These are phyloP conservation scores for Acacia concinna DNA, from an alignment of 331 rosid species.

Conservation along the genomic window DNA sequence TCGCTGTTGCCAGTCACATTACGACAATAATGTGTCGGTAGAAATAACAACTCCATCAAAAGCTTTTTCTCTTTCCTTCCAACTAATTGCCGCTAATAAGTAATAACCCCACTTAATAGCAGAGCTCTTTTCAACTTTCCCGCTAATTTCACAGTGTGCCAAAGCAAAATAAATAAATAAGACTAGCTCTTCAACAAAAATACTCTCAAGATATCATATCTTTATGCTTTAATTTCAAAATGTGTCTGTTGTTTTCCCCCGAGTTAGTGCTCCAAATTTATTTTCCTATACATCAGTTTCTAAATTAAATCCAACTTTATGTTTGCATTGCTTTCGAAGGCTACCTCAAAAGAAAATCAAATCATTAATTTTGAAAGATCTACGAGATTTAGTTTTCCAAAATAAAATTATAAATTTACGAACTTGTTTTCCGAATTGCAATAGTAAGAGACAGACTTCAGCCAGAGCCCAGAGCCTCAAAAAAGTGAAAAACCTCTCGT, in stretches of 20 bases:
- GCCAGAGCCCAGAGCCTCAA: background rate
- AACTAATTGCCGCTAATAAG: background rate
- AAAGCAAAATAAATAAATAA: background rate
- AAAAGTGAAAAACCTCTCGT: slow-evolving; percentile 32
- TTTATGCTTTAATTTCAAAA: background rate
- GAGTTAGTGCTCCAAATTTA: background rate
- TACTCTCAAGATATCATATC: background rate
- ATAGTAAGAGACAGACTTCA: slow-evolving; percentile 32
- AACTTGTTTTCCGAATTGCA: background rate
- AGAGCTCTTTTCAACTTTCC: background rate
- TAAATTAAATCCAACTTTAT: background rate
- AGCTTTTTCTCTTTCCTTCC: background rate
- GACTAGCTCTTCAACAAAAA: too few species aligned
- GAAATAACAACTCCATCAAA: background rate
- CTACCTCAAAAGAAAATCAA: background rate
- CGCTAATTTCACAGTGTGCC: background rate
- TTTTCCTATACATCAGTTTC: background rate
- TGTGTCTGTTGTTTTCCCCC: background rate
- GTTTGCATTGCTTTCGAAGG: background rate
- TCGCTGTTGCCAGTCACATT: background rate
- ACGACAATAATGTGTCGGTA: slow-evolving; percentile 39
- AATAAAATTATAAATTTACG: background rate
- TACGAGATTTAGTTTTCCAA: background rate
- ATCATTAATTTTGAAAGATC: background rate
- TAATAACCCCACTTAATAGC: background rate